Evolutionary conservation across 2,329 filamentous ascomycete genomes (phyloP), one percentile per base, ranked within the genome.

Genomic region (Mycogone perniciosa): DNA sequence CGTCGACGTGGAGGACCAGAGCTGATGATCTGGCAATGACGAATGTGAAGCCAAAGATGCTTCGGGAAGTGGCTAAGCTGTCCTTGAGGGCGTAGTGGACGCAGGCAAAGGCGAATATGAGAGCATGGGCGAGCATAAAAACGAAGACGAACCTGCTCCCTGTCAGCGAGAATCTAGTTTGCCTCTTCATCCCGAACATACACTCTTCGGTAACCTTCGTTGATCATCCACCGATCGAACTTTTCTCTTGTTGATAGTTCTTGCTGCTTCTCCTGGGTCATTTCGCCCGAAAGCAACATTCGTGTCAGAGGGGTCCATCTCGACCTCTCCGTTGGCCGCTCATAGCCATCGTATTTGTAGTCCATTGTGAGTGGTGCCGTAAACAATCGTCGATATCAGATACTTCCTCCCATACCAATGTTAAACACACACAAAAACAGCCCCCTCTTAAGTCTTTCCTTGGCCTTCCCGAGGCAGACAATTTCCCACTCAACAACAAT

Each of bases 191-290:
- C 7, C 9, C 29, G 29, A 31, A 79, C 85, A 51, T 76, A 89
- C 82, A 92, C 77, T 81, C 86, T 77, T 65, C 86, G 79, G 66
- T 89, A 90, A 54, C 88, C 88, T 66, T 92, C 88, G 65, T 92
- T 92, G 55, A 92, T 85, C 88, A 93, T 91, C 88, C 88, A 93
- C 58, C 84, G 76, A 67, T 91, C 85, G 63, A 92, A 86, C 65
- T 80, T 86, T 67, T 92, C 86, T 62, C 80, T 79, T 56, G 80
- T 68, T 27, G 81, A 82, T 59, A 92, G 72, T 51, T 84, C 78
- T 64, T 82, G 83, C 58, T 86, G 83, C 62, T 75, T 79, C 64
- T 89, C 85, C 61, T 84, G 83, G 49, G 83, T 88, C 80, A 91
- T 86, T 72, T 90, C 86, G 45, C 88, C 87, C 50, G 88, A 89